These are phyloP conservation scores for Nicotiana tomentosiformis DNA, from an alignment of 257 asterid species.

Conservation along the genomic window DNA sequence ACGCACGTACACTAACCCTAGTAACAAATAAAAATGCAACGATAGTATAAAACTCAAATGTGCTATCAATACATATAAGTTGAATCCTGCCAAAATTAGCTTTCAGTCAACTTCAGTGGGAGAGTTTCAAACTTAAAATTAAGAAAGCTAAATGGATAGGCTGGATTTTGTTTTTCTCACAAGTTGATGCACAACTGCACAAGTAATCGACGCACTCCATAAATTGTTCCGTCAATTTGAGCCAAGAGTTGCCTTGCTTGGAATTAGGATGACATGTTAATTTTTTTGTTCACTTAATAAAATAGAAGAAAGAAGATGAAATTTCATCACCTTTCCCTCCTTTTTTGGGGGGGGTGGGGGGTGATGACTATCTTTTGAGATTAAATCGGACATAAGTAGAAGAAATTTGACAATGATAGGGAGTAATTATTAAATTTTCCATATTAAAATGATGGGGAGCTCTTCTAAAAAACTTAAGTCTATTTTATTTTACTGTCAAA, in stretches of 20 bases:
- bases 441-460: too few relatives aligned
- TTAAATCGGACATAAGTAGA: not conserved
- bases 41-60: too few relatives aligned
- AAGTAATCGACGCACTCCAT: not conserved
- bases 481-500: not conserved
- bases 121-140: not conserved
- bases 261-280: not conserved
- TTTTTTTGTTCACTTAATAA: too few relatives aligned
- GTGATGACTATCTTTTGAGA: not conserved
- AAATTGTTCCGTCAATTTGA: not conserved
- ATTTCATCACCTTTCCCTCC: too few relatives aligned
- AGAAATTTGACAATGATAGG: too few relatives aligned
- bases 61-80: not conserved
- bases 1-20: too few relatives aligned
- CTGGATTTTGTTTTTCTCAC: not conserved
- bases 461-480: too few relatives aligned
- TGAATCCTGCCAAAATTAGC: not conserved
- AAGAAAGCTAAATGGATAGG: not conserved
- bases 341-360: too few relatives aligned
- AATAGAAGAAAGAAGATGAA: too few relatives aligned
- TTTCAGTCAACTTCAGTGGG: not conserved
- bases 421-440: too few relatives aligned
- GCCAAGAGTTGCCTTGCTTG: not conserved
- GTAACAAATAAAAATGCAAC: too few relatives aligned
- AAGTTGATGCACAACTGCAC: not conserved